phyloP scores from a whole-genome alignment of 805 yeast genomes.

The Wickerhamomyces canadensis region DNA sequence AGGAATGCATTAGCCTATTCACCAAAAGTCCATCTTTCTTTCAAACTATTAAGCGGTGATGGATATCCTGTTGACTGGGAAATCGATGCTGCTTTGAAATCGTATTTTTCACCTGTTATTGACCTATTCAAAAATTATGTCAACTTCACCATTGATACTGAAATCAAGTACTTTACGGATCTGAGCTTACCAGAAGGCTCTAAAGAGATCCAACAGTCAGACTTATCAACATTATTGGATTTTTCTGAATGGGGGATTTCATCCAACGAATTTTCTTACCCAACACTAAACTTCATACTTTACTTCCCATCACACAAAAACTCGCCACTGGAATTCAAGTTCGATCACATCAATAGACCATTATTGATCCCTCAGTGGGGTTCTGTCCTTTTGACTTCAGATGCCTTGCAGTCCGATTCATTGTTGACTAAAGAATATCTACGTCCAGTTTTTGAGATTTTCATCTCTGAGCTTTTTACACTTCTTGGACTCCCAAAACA shows the following conservation, averaged over 20 bases:
- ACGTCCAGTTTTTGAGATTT: constrained; percentile 54
- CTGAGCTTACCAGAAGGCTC: constrained; percentile 24
- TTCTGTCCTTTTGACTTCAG: constrained; percentile 43
- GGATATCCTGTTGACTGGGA: constrained; percentile 72
- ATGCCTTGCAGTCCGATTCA: constrained; percentile 23
- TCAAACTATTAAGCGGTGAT: constrained; percentile 69
- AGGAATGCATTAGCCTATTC: constrained; percentile 34
- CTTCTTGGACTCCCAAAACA: constrained; percentile 61
- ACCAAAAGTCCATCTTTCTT: constrained; percentile 67
- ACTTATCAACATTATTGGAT: constrained; percentile 73
- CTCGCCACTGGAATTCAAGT: constrained; percentile 44
- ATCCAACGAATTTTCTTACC: constrained; percentile 49
- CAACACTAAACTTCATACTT: constrained; percentile 65
- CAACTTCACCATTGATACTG: constrained; percentile 73
- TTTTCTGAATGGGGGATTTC: constrained; percentile 79
- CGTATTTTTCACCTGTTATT: constrained; percentile 51
- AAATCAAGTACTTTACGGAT: constrained; percentile 57
- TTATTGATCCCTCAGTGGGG: constrained; percentile 88
- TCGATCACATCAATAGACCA: constrained; percentile 23
- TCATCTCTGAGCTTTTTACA: constrained; percentile 69
- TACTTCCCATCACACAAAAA: constrained; percentile 52
- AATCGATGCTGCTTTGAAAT: constrained; percentile 46
- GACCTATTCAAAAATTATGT: constrained; percentile 47
- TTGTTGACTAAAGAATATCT: constrained; percentile 40
- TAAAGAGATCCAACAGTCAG: constrained; percentile 37